Evolutionary conservation across 2,329 filamentous ascomycete species (phyloP).

Genomic region (Aspergillus pseudoglaucus): DNA sequence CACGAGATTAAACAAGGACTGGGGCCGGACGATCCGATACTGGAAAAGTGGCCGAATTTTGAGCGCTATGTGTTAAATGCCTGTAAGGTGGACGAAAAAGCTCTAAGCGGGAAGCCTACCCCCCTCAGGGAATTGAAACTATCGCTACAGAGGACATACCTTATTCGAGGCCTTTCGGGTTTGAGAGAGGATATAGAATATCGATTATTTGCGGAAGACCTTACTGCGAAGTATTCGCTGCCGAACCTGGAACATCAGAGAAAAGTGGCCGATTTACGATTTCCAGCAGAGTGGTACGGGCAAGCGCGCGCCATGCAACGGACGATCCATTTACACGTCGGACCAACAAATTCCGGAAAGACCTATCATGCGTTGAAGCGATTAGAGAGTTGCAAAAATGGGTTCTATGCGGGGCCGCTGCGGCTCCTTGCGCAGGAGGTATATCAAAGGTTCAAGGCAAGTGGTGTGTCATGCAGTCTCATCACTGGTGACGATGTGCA

Average conservation of each 20-base stretch:
- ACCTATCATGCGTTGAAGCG: constrained; percentile 89
- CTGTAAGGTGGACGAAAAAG: constrained; percentile 19
- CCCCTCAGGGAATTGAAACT: constrained; percentile 19
- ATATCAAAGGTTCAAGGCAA: constrained; percentile 76
- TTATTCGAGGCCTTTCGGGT: constrained; percentile 45
- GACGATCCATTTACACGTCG: constrained; percentile 85
- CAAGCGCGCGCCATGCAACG: constrained; percentile 72
- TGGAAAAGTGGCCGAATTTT: constrained; percentile 23
- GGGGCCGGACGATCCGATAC: constrained; percentile 9
- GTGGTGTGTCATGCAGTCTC: constrained; percentile 69
- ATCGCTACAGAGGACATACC: constrained; percentile 54
- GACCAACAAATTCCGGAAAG: constrained; percentile 96
- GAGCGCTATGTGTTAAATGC: constrained; percentile 26
- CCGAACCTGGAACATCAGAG: constrained; percentile 54
- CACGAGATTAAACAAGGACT: constrained; percentile 17
- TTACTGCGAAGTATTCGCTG: constrained; percentile 52
- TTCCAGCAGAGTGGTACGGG: constrained; percentile 87
- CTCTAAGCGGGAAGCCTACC: constrained; percentile 9
- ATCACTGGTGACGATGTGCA: constrained; percentile 88
- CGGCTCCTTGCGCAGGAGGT: constrained; percentile 88
- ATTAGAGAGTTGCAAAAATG: constrained; percentile 66
- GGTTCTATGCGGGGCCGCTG: constrained; percentile 86
- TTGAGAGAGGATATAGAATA: constrained; percentile 57
- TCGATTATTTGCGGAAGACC: constrained; percentile 60
- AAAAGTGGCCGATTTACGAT: constrained; percentile 73